phyloP scores from a whole-genome alignment of 2,329 filamentous ascomycete genomes.

The Ilyonectria mors-panacis region DNA sequence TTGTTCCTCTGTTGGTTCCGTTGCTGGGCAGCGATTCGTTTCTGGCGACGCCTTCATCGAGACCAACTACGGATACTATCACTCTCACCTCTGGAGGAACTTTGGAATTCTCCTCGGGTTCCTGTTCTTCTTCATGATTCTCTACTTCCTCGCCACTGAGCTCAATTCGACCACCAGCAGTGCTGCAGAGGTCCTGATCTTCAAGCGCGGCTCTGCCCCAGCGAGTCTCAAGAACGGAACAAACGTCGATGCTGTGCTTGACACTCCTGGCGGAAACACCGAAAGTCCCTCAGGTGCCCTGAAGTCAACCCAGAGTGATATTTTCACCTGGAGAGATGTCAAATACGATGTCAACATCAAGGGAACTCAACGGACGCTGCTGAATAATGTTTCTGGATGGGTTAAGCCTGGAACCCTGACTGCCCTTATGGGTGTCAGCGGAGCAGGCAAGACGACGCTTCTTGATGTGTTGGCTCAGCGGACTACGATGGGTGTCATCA shows the following conservation, averaged over 20 bases:
- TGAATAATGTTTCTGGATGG: conserved; percentile 85
- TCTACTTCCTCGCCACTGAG: conserved; percentile 74
- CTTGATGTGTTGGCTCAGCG: conserved; percentile 56
- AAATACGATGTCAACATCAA: conserved; percentile 79
- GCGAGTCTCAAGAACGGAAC: conserved; percentile 36
- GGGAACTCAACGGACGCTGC: conserved; percentile 70
- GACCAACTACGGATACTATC: conserved; percentile 65
- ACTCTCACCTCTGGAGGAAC: conserved; percentile 72
- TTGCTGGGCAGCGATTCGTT: conserved; percentile 64
- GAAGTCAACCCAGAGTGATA: conserved; percentile 54
- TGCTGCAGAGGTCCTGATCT: conserved; percentile 61
- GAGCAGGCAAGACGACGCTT: conserved; percentile 53
- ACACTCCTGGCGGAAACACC: conserved; percentile 11
- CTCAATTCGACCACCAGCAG: conserved; percentile 71
- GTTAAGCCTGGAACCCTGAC: conserved; percentile 88
- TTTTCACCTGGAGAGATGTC: conserved; percentile 83
- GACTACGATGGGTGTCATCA: conserved; percentile 69
- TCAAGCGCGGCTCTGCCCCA: conserved; percentile 65
- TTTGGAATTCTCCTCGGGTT: conserved; percentile 75
- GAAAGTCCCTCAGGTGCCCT: conserved; percentile 40
- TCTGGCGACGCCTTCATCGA: conserved; percentile 71
- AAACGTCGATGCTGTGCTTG: background rate
- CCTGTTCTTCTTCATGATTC: conserved; percentile 70
- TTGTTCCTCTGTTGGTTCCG: conserved; percentile 66
- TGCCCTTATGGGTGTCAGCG: conserved; percentile 74